Percentiles rank a stretch among this genome's conserved stretches.
These are phyloP conservation scores for Benincasa hispida DNA, from an alignment of 306 rosid species.

Conservation along the genomic window DNA sequence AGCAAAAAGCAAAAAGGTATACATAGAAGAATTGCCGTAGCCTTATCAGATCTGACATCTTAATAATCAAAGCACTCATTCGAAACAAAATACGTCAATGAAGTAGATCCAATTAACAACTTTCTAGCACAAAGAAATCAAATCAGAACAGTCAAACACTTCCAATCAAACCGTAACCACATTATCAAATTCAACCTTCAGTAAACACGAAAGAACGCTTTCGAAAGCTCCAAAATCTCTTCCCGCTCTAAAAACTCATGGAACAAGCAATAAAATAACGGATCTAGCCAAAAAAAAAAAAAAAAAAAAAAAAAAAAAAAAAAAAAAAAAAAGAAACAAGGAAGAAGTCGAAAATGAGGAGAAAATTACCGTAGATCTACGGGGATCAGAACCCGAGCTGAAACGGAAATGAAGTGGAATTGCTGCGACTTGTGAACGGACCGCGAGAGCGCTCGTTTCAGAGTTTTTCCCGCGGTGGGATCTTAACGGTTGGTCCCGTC, in stretches of 20 bases:
- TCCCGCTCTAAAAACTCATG: not conserved
- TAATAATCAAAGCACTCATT: not conserved
- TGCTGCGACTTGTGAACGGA: not conserved
- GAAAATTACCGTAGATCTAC: not conserved
- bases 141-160: not conserved
- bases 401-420: not conserved
- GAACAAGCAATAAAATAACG: not conserved
- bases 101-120: not conserved
- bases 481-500: not conserved
- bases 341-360: not conserved
- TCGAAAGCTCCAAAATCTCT: not conserved
- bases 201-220: not conserved
- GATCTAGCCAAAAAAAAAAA: not conserved
- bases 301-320: no score
- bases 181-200: not conserved
- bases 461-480: constrained; percentile 1
- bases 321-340: not conserved
- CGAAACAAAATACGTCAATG: not conserved
- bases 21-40: not conserved
- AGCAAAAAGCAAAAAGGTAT: not conserved
- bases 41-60: not conserved
- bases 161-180: not conserved
- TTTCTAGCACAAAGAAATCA: not conserved
- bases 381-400: not conserved
- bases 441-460: not conserved